Evolutionary conservation across 202 grass and related monocot species (phyloP), one percentile per base, ranked within the genome.

Genomic region (Setaria viridis): DNA sequence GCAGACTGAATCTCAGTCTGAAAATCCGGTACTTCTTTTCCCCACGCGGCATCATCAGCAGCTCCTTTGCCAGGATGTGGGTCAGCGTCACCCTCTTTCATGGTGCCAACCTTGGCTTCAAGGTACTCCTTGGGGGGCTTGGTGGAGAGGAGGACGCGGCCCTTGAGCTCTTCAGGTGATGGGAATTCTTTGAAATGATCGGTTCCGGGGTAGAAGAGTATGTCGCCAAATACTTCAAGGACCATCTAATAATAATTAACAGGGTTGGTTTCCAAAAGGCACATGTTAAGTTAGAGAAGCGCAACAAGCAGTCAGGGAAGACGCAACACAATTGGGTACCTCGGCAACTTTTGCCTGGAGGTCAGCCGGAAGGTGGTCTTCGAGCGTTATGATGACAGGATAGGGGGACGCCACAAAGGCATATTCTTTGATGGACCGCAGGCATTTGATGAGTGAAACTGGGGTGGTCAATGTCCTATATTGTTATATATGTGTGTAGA

Each of bases 71-170:
- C 70, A 20, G 57, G 87, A 9, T 66, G 49, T 8, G 53, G 30
- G 15, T 89, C 87, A 79, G 74, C 13, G 74, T 92, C 77, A 74
- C 15, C 72, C 16, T 93, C 95, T 57, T 98, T 93, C 17, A 73
- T 76, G 68, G 57, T 56, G 70, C 62, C 87, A 80, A 45, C 89
- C 87, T 95, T 95, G 9, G 93, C 57, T 81, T 90, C 81, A 33
- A 92, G 95, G 80, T 98, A 98, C 85, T 98, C 93, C 76, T 95
- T 98, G 56, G 95, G 93, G 57, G 91, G 93, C 78, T 98, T 98
- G 34, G 95, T 98, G 9, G 95, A 98, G 25, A 98, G 88, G 56
- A 98, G 91, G 55, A 98, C 81, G 21, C 71, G 90, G 10, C 79
- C 72, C 87, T 89, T 98, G 81, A 95, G 89, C 37, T 19, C 35